Evolutionary conservation across 495 filamentous ascomycete species (phyloP).

Genomic region (Trichoderma virens): DNA sequence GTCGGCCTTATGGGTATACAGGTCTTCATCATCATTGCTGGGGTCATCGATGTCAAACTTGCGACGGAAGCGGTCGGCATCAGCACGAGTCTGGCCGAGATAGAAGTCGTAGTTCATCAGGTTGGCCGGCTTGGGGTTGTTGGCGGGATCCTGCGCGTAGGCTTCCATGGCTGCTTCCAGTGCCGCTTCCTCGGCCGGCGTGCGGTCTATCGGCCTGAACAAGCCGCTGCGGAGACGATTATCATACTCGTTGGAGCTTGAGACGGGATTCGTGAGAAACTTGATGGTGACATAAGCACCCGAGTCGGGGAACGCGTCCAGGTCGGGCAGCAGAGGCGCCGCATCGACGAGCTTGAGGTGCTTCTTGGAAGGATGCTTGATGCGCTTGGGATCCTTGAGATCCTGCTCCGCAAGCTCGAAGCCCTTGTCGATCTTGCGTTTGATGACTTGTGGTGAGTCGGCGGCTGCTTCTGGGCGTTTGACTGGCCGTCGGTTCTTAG

Average conservation of each 20-base stretch:
- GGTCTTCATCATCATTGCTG: conserved; percentile 54
- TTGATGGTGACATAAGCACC: conserved; percentile 84
- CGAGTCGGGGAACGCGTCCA: conserved; percentile 79
- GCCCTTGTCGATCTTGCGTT: conserved; percentile 71
- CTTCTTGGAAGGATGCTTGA: conserved; percentile 78
- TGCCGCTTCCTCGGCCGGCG: conserved; percentile 40
- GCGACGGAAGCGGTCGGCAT: conserved; percentile 55
- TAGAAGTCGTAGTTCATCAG: conserved; percentile 78
- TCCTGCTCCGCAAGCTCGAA: conserved; percentile 69
- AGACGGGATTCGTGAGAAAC: conserved; percentile 74
- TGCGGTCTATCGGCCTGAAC: conserved; percentile 55
- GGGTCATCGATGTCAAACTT: conserved; percentile 67
- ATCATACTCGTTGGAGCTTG: conserved; percentile 55
- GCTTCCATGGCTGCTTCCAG: conserved; percentile 47
- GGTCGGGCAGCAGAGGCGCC: conserved; percentile 78
- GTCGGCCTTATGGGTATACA: conserved; percentile 52
- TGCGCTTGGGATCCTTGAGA: conserved; percentile 60
- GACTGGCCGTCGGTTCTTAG: conserved; percentile 19
- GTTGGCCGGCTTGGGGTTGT: conserved; percentile 52
- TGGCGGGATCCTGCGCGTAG: conserved; percentile 53
- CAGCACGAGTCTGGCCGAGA: conserved; percentile 50
- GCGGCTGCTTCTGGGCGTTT: conserved; percentile 44
- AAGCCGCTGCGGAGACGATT: conserved; percentile 72
- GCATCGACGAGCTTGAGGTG: conserved; percentile 68
- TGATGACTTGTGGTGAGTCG: conserved; percentile 73